These are phyloP conservation scores for Mortierella sp. DNA, from an alignment of 371 early-diverging fungal genomes.

Conservation along the genomic window DNA sequence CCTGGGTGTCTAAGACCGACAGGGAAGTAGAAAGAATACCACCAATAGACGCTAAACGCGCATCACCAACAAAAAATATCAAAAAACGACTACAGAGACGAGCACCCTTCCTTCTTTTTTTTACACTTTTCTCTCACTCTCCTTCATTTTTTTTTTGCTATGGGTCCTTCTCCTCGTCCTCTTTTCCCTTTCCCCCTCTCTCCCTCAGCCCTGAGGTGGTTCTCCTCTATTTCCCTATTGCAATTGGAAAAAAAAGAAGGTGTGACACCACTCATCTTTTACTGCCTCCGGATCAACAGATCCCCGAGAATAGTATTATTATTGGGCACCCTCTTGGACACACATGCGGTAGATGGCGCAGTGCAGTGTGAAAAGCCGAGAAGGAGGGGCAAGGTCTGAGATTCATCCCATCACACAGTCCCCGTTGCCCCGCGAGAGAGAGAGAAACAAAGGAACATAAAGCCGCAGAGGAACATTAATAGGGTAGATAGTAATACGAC, in stretches of 20 bases:
- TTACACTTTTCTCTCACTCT: not conserved
- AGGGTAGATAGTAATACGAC: not conserved
- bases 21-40: not conserved
- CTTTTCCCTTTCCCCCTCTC: not conserved
- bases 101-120: not conserved
- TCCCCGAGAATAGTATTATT: not conserved
- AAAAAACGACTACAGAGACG: not conserved
- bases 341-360: not conserved
- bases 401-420: not conserved
- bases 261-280: not conserved
- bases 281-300: constrained; percentile 1
- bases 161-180: not conserved
- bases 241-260: not conserved
- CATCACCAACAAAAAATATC: not conserved
- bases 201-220: not conserved
- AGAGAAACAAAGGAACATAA: not conserved
- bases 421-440: not conserved
- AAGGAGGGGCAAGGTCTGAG: not conserved
- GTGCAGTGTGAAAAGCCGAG: not conserved
- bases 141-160: not conserved
- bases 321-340: not conserved
- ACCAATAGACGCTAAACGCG: constrained; percentile 8
- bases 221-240: not conserved
- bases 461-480: not conserved
- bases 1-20: not conserved